phyloP scores from a whole-genome alignment of 1,284 basidiomycete genomes.

The Cryptococcus sp. region DNA sequence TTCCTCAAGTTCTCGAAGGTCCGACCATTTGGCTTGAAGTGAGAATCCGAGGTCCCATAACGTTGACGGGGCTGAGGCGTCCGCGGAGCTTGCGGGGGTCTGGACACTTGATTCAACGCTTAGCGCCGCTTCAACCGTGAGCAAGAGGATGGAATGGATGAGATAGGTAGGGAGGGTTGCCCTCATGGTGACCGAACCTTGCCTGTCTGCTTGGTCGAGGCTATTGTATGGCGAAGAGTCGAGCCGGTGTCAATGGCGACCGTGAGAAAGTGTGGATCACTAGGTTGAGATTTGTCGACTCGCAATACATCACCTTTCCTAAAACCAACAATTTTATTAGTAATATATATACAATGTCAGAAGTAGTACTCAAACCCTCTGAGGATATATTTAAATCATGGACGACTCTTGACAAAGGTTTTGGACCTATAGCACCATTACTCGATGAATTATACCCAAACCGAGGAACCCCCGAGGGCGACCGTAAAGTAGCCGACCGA shows the following conservation, averaged over 20 bases:
- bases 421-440: neutral
- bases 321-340: too few relatives aligned
- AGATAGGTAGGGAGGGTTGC: neutral
- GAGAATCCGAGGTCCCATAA: conserved; percentile 22
- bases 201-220: too few relatives aligned
- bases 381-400: neutral
- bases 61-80: conserved; percentile 3
- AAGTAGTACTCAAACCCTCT: neutral
- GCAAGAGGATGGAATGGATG: neutral
- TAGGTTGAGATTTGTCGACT: too few relatives aligned
- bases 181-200: neutral
- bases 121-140: neutral
- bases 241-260: too few relatives aligned
- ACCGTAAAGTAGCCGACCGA: neutral
- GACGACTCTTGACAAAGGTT: neutral
- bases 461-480: neutral
- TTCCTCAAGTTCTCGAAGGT: conserved; percentile 6
- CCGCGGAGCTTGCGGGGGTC: neutral
- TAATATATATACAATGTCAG: neutral
- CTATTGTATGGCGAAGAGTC: neutral
- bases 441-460: neutral
- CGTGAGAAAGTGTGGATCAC: too few relatives aligned
- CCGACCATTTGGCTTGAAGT: conserved; percentile 10
- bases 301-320: too few relatives aligned
- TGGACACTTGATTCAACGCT: neutral